These are phyloP conservation scores for Cytidiella melzeri DNA, from an alignment of 768 basidiomycete genomes.

Conservation along the genomic window DNA sequence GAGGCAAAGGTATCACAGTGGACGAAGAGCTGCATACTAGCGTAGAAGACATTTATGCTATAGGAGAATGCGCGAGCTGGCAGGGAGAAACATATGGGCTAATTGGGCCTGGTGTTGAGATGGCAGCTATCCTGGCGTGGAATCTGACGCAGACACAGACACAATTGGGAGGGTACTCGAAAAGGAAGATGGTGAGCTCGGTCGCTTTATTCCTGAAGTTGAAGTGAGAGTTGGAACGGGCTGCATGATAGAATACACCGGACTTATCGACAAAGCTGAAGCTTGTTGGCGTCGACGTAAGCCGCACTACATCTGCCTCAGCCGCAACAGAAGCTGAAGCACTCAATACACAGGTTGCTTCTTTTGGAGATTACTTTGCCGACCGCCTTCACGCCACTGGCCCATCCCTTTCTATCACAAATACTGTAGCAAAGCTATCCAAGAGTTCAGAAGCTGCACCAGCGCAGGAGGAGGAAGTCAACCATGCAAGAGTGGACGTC, in stretches of 20 bases:
- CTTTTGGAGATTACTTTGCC: slow-evolving; percentile 69
- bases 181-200: slow-evolving; percentile 36
- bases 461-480: too few relatives aligned
- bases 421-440: too few relatives aligned
- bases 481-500: not conserved
- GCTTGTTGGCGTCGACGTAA: slow-evolving; percentile 53
- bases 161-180: slow-evolving; percentile 32
- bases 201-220: not conserved
- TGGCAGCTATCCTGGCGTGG: slow-evolving; percentile 71
- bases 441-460: too few relatives aligned
- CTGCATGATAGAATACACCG: slow-evolving; percentile 47
- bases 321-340: too few relatives aligned
- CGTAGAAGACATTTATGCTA: slow-evolving; percentile 56
- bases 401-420: slow-evolving; percentile 3
- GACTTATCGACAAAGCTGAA: slow-evolving; percentile 70
- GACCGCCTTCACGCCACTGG: slow-evolving; percentile 37
- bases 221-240: not conserved
- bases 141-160: slow-evolving; percentile 58
- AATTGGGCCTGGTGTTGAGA: slow-evolving; percentile 70
- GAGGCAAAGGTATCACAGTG: slow-evolving; percentile 50
- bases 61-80: slow-evolving; percentile 76
- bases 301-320: slow-evolving; percentile 5
- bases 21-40: slow-evolving; percentile 53
- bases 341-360: slow-evolving; percentile 43
- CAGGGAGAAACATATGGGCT: slow-evolving; percentile 62